These are phyloP conservation scores for Xylaria sp. DNA, from an alignment of 2,329 filamentous ascomycete genomes.

Conservation along the genomic window DNA sequence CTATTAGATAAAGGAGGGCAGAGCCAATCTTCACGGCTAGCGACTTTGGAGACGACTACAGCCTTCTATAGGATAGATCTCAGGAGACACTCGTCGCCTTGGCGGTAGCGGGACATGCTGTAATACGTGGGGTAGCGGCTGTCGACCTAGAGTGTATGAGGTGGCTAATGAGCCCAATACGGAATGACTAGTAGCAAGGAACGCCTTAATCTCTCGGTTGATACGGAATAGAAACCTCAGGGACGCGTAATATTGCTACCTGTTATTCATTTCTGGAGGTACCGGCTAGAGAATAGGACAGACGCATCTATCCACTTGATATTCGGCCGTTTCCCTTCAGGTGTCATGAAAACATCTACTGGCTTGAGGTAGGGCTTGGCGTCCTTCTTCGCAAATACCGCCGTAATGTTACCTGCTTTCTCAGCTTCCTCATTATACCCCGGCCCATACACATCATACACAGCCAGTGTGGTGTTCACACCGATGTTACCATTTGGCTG, in stretches of 20 bases:
- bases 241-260: too few species aligned
- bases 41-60: too few species aligned
- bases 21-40: too few species aligned
- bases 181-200: neutral
- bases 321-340: constrained; percentile 38
- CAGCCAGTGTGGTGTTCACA: constrained; percentile 40
- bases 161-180: neutral
- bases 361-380: constrained; percentile 38
- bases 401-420: constrained; percentile 38
- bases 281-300: constrained; percentile 8
- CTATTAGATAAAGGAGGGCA: too few species aligned
- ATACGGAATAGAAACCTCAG: too few species aligned
- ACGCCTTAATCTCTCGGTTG: too few species aligned
- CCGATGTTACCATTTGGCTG: constrained; percentile 35
- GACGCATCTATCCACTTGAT: constrained; percentile 41
- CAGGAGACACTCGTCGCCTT: too few species aligned
- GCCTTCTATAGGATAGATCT: too few species aligned
- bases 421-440: constrained; percentile 41
- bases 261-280: neutral
- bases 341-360: constrained; percentile 42
- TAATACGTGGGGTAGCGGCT: too few species aligned
- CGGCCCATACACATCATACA: constrained; percentile 39
- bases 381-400: constrained; percentile 31
- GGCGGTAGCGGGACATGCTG: too few species aligned
- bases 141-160: too few species aligned